A percentile compares a stretch with the other conserved stretches of the same genome.
Conservation (phyloP, 768 basidiomycete genomes). For the Baorangia bicolor region DNA sequence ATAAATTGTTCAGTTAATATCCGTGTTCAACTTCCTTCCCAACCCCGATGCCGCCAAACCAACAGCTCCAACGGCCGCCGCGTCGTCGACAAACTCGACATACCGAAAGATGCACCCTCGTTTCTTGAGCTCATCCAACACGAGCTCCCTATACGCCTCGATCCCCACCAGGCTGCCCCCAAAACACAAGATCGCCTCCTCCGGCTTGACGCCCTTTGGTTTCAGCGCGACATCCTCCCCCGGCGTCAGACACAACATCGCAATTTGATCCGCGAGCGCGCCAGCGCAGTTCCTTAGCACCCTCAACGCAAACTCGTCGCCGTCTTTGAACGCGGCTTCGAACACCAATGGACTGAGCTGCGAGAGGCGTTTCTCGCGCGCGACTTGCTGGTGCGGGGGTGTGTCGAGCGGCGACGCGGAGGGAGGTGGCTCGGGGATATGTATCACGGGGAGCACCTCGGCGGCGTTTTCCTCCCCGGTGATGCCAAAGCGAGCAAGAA, state of each 20-base stretch:
- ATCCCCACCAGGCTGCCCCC: conserved; percentile 78
- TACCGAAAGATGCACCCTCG: conserved; percentile 63
- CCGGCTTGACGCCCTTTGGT: conserved; percentile 46
- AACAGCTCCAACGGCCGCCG: conserved; percentile 61
- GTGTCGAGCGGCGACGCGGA: not conserved
- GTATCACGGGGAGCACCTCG: conserved; percentile 64
- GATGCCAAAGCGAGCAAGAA: conserved; percentile 59
- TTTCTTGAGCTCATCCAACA: conserved; percentile 53
- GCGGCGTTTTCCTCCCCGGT: conserved; percentile 41
- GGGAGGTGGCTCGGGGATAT: conserved; percentile 52
- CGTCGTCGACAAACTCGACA: conserved; percentile 69
- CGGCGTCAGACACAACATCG: conserved; percentile 41
- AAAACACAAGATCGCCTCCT: conserved; percentile 64
- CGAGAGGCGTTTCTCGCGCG: conserved; percentile 74
- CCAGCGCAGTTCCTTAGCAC: conserved; percentile 54
- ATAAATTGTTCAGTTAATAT: not conserved
- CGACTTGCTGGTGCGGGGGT: conserved; percentile 31
- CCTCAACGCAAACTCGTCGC: conserved; percentile 61
- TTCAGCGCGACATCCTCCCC: conserved; percentile 35
- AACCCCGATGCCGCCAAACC: conserved; percentile 42
- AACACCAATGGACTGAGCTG: conserved; percentile 78
- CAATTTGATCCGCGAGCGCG: conserved; percentile 58
- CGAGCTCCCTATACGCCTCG: conserved; percentile 52
- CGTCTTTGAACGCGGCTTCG: conserved; percentile 65
- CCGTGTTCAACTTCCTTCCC: too few species aligned